Conservation (phyloP, 495 filamentous ascomycete genomes). For the Hyphodiscus hymeniophilus region DNA sequence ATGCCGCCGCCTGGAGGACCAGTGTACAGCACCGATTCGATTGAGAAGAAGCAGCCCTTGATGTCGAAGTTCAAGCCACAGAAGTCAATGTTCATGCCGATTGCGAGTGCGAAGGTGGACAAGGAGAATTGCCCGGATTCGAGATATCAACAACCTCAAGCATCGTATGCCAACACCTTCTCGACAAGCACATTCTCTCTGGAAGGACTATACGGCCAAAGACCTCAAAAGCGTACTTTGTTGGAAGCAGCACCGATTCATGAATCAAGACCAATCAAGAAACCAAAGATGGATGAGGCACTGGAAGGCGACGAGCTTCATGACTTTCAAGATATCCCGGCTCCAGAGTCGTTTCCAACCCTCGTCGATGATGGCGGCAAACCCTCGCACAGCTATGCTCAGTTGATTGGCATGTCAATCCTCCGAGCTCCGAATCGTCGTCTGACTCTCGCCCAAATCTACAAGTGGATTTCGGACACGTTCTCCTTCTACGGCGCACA, state of each 20-base stretch:
- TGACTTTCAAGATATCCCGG: constrained; percentile 46
- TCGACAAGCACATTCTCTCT: constrained; percentile 36
- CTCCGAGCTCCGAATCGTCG: constrained; percentile 75
- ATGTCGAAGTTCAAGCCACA: constrained; percentile 55
- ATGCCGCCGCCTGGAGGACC: constrained; percentile 63
- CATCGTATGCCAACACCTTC: constrained; percentile 30
- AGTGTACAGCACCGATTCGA: constrained; percentile 72
- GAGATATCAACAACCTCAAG: constrained; percentile 40
- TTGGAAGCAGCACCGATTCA: constrained; percentile 69
- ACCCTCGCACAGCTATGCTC: constrained; percentile 85
- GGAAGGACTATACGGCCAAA: constrained; percentile 46
- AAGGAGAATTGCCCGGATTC: constrained; percentile 59
- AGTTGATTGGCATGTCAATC: constrained; percentile 96
- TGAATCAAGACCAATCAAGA: constrained; percentile 60
- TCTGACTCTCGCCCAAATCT: constrained; percentile 91
- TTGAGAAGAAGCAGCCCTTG: constrained; percentile 62
- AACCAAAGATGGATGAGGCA: constrained; percentile 43
- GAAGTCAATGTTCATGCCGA: constrained; percentile 57
- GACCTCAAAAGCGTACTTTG: constrained; percentile 56
- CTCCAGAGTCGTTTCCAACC: constrained; percentile 66
- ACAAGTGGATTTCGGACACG: constrained; percentile 97
- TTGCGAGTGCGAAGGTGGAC: constrained; percentile 38
- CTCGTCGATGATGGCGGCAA: constrained; percentile 85
- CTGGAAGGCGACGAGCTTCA: constrained; percentile 31
- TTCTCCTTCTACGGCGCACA: constrained; percentile 78